Percentiles rank a stretch among this genome's conserved stretches.
These are phyloP conservation scores for Escovopsis weberi DNA, from an alignment of 2,329 filamentous ascomycete species.

Conservation along the genomic window DNA sequence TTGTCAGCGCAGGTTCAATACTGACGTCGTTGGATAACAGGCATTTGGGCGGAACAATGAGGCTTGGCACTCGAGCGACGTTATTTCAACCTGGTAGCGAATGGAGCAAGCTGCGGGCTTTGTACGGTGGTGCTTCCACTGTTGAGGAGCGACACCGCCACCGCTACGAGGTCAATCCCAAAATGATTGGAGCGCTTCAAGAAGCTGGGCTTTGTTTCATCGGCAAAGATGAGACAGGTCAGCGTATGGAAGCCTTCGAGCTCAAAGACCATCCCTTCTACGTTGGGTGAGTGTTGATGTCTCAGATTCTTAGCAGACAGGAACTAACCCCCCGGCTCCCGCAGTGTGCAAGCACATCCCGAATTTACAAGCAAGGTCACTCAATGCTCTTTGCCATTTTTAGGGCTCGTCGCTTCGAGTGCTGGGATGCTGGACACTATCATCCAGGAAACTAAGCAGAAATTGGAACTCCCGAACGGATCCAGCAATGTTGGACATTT, in stretches of 20 bases:
- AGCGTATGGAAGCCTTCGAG: constrained; percentile 74
- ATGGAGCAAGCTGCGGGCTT: constrained; percentile 61
- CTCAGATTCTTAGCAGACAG: no score
- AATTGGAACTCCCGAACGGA: background rate
- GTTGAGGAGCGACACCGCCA: constrained; percentile 71
- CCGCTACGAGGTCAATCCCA: constrained; percentile 81
- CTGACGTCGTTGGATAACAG: constrained; percentile 1
- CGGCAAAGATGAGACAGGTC: constrained; percentile 63
- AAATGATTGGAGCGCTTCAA: constrained; percentile 54
- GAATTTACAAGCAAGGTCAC: constrained; percentile 64
- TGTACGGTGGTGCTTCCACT: constrained; percentile 48
- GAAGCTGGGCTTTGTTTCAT: constrained; percentile 58
- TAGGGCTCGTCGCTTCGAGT: constrained; percentile 73
- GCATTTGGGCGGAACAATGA: constrained; percentile 71
- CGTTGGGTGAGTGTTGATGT: constrained; percentile 28
- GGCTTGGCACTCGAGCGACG: constrained; percentile 60
- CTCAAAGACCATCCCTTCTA: constrained; percentile 73
- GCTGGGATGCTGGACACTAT: constrained; percentile 46
- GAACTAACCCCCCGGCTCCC: background rate
- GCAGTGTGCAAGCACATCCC: constrained; percentile 69
- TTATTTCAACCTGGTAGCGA: constrained; percentile 62
- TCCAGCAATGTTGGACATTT: background rate
- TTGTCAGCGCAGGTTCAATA: background rate
- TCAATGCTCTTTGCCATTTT: constrained; percentile 35
- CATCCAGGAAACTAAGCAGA: constrained; percentile 2